A percentile compares a stretch with the other conserved stretches of the same genome.
Conservation (phyloP, 352 stramenopile genomes). For the Thalassiosira mediterranea region DNA sequence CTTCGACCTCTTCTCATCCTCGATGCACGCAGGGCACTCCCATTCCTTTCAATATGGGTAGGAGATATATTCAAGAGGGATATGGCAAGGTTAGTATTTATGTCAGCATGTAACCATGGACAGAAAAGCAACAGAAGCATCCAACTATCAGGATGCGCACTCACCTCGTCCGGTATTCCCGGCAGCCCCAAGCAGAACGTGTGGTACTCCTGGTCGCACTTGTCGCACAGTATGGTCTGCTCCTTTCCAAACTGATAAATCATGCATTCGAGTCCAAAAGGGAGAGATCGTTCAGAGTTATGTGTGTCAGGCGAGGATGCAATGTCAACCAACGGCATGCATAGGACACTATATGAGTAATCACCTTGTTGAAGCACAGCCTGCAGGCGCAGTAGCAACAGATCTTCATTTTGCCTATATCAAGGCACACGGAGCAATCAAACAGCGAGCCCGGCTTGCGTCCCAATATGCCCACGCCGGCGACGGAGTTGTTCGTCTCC, state of each 20-base stretch:
- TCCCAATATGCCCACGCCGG: constrained; percentile 33
- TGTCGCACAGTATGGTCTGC: constrained; percentile 68
- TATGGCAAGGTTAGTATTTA: too few species aligned
- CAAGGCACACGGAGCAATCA: constrained; percentile 47
- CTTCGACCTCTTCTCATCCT: constrained; percentile 48
- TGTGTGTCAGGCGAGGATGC: too few species aligned
- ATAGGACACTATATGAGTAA: too few species aligned
- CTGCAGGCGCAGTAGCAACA: constrained; percentile 82
- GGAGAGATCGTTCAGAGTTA: too few species aligned
- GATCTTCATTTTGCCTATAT: constrained; percentile 49
- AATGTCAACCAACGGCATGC: too few species aligned
- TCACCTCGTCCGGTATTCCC: constrained; percentile 56
- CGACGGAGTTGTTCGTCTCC: constrained; percentile 23
- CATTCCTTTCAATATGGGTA: too few species aligned
- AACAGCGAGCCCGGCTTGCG: constrained; percentile 48
- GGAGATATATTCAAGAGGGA: too few species aligned
- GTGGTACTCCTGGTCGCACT: constrained; percentile 82
- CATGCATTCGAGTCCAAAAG: too few species aligned
- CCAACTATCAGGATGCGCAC: too few species aligned
- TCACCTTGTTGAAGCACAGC: constrained; percentile 81
- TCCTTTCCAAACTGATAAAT: constrained; percentile 68
- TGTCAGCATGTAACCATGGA: too few species aligned
- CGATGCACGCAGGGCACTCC: constrained; percentile 71
- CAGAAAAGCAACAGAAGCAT: too few species aligned
- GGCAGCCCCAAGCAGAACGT: constrained; percentile 70